Evolutionary conservation across 371 early-diverging fungal species (phyloP).

Genomic region (Blakeslea trispora): DNA sequence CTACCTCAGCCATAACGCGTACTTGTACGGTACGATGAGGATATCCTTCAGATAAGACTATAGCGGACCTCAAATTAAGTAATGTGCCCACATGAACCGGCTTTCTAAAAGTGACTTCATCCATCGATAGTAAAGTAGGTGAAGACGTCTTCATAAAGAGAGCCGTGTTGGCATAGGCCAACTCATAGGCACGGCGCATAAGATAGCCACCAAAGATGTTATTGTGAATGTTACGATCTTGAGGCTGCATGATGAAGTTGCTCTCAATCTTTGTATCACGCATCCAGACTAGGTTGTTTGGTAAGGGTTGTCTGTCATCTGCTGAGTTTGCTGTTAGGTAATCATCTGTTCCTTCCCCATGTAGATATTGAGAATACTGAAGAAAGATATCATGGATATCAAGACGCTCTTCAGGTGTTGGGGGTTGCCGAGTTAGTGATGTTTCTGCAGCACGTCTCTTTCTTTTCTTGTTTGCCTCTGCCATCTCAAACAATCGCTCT

Average conservation of each 20-base stretch:
- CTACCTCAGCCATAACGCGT: constrained; percentile 71
- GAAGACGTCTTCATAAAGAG: constrained; percentile 57
- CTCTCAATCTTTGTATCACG: constrained; percentile 76
- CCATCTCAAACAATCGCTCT: constrained; percentile 74
- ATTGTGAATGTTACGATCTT: constrained; percentile 91
- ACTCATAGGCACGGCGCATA: constrained; percentile 79
- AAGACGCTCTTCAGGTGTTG: constrained; percentile 79
- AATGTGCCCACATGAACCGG: constrained; percentile 89
- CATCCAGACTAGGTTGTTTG: constrained; percentile 84
- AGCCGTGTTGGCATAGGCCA: constrained; percentile 75
- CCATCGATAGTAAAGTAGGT: constrained; percentile 69
- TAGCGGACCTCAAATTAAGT: constrained; percentile 67
- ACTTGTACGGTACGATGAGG: constrained; percentile 69
- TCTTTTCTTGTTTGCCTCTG: constrained; percentile 71
- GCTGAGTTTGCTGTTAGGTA: constrained; percentile 12
- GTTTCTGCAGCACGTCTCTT: constrained; percentile 63
- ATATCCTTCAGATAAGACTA: constrained; percentile 60
- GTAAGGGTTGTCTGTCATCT: constrained; percentile 21
- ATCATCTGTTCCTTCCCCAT: constrained; percentile 16
- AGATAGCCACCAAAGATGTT: constrained; percentile 89
- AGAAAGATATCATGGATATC: constrained; percentile 84
- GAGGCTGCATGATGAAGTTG: constrained; percentile 75
- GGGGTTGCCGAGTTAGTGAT: constrained; percentile 73
- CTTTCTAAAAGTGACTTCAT: constrained; percentile 82
- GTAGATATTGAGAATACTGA: constrained; percentile 56